Conservation (phyloP, 768 basidiomycete species). For the Agrocybe pediades region DNA sequence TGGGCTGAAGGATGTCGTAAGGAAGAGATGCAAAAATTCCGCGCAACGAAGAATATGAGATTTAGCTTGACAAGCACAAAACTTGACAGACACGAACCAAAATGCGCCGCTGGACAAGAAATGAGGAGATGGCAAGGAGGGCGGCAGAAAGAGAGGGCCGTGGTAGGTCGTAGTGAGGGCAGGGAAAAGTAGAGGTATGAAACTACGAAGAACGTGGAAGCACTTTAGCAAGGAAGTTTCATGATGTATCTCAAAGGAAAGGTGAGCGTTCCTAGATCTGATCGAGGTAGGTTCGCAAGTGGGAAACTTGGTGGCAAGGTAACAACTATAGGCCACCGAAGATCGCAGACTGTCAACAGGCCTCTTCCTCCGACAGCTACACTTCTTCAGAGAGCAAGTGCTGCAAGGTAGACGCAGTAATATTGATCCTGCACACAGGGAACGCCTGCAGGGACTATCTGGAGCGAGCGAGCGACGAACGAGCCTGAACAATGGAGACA, state of each 20-base stretch:
- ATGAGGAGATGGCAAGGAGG: too few relatives aligned
- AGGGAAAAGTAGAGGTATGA: slow-evolving; percentile 16
- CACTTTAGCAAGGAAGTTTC: slow-evolving; percentile 14
- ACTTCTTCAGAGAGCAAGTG: too few relatives aligned
- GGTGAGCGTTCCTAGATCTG: slow-evolving; percentile 27
- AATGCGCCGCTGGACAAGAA: neutral
- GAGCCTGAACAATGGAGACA: neutral
- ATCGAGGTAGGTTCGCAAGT: slow-evolving; percentile 35
- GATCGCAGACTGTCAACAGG: too few relatives aligned
- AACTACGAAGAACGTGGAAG: slow-evolving; percentile 14
- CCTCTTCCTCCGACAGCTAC: too few relatives aligned
- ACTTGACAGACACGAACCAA: too few relatives aligned
- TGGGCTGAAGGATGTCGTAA: neutral
- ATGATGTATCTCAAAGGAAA: slow-evolving; percentile 8
- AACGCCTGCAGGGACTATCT: too few relatives aligned
- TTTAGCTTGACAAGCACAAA: neutral
- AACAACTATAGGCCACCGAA: slow-evolving; percentile 20
- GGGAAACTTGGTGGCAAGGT: slow-evolving; percentile 26
- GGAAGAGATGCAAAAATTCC: neutral
- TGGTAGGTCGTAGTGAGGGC: too few relatives aligned
- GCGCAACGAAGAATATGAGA: neutral
- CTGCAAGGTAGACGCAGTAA: too few relatives aligned
- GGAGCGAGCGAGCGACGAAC: neutral
- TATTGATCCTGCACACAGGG: too few relatives aligned
- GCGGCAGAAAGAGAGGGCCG: neutral